Conservation (phyloP, 2,329 filamentous ascomycete species). For the Arthrobotrys sphaeroides region DNA sequence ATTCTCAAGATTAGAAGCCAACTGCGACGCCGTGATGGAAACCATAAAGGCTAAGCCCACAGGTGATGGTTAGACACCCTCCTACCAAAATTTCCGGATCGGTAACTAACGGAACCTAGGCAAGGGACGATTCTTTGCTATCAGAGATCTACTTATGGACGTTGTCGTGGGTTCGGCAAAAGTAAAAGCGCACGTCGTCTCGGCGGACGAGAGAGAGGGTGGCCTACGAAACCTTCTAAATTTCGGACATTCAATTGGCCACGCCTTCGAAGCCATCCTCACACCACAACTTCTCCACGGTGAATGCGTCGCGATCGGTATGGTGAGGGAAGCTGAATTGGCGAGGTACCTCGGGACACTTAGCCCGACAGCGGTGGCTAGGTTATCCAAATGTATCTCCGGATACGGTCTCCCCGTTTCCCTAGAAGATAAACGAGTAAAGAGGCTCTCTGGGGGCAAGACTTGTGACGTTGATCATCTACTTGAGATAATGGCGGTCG, state of each 20-base stretch:
- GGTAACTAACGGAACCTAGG: conserved; percentile 53
- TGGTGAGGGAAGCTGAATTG: conserved; percentile 97
- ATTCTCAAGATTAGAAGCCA: conserved; percentile 83
- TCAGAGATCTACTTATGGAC: conserved; percentile 75
- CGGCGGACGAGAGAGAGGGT: conserved; percentile 91
- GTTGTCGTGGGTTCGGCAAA: conserved; percentile 90
- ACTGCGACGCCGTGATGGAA: conserved; percentile 78
- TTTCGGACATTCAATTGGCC: conserved; percentile 97
- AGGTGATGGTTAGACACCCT: conserved; percentile 59
- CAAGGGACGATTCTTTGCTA: conserved; percentile 72
- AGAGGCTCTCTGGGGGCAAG: conserved; percentile 84
- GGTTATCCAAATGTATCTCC: conserved; percentile 91
- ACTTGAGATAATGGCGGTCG: conserved; percentile 92
- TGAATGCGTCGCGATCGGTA: conserved; percentile 94
- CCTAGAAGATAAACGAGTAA: conserved; percentile 81
- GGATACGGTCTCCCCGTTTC: conserved; percentile 90
- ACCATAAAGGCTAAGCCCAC: conserved; percentile 72
- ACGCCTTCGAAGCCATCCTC: conserved; percentile 93
- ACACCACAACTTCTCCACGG: conserved; percentile 96
- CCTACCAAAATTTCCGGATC: background rate
- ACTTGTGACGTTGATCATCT: conserved; percentile 85
- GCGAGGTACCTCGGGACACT: conserved; percentile 87
- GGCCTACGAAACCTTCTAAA: conserved; percentile 94
- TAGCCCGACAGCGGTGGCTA: conserved; percentile 84
- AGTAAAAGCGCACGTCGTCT: conserved; percentile 94